phyloP scores from a whole-genome alignment of 2,329 filamentous ascomycete genomes.

The Zalaria sp. region DNA sequence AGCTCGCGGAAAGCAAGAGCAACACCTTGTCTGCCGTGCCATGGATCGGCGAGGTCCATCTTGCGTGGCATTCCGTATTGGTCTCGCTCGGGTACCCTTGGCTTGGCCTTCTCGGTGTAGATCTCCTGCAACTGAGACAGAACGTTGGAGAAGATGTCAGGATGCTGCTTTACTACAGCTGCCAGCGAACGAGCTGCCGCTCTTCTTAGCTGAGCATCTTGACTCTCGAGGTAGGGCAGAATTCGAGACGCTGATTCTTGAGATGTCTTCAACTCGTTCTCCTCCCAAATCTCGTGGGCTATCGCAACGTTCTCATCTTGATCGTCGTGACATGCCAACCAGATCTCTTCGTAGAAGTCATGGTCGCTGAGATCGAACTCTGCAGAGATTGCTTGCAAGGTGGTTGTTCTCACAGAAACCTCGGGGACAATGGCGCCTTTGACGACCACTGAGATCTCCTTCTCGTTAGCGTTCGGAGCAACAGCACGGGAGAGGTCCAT shows the following conservation, averaged over 20 bases:
- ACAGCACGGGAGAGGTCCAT: constrained; percentile 74
- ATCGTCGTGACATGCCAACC: constrained; percentile 86
- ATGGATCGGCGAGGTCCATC: constrained; percentile 73
- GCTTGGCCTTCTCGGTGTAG: constrained; percentile 70
- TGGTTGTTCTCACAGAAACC: constrained; percentile 64
- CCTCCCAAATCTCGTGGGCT: constrained; percentile 85
- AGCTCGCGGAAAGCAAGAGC: constrained; percentile 78
- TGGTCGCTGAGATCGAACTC: constrained; percentile 86
- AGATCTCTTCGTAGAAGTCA: constrained; percentile 78
- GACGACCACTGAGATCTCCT: constrained; percentile 65
- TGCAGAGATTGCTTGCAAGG: constrained; percentile 77
- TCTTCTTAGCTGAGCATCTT: constrained; percentile 68
- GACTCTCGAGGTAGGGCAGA: constrained; percentile 64
- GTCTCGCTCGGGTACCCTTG: constrained; percentile 70
- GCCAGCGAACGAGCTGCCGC: constrained; percentile 73
- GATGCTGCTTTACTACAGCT: constrained; percentile 51
- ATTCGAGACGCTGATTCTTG: constrained; percentile 47
- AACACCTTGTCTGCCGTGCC: constrained; percentile 83
- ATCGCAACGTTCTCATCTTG: constrained; percentile 74
- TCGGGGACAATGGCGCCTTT: constrained; percentile 68
- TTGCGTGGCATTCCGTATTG: constrained; percentile 92
- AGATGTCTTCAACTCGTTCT: constrained; percentile 64
- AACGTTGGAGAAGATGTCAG: constrained; percentile 45
- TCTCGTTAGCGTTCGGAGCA: constrained; percentile 59
- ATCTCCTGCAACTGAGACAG: constrained; percentile 52